Evolutionary conservation across 495 filamentous ascomycete genomes (phyloP), one percentile per base, ranked within the genome.

Genomic region (Platismatia glauca): DNA sequence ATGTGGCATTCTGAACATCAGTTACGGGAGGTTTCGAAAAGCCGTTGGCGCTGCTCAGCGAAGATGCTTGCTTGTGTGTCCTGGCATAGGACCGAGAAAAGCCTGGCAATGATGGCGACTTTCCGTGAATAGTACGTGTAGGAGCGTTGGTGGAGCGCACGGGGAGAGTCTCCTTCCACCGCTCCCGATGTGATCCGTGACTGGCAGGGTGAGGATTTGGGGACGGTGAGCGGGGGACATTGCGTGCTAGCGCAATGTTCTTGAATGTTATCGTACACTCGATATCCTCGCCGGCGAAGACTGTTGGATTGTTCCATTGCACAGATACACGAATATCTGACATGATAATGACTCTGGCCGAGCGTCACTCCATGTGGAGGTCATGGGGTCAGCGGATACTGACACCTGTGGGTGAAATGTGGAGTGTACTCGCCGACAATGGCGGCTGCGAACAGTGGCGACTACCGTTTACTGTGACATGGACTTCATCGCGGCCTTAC

Each of bases 211-310:
- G 63, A 44, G 55, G 39, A 13, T 37, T 39, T 16, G 60, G 64
- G 6, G 68, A 65, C 18, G 56, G 61, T 37, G 80, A 69, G 72
- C 75, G 52, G 71, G 76, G 64, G 64, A 67, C 58, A 69, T 74
- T 70, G 39, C 69, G 65, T 24, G 71, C 68, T 68, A 77, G 72
- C 29, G 89, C 83, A 63, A 91, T 82, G 71, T 98, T 98, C 75
- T 88, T 93, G 77, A 97, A 97, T 48, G 90, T 96, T 69, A 98
- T 97, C 58, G 84, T 90, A 75, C 94, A 96, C 75, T 92, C 88
- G 68, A 97, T 80, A 68, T 91, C 86, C 77, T 97, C 94, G 65
- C 95, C 95, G 37, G 95, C 89, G 74, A 96, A 97, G 65, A 98
- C 90, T 53, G 86, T 90, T 73, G 87, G 84, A 69, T 89, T 89